A percentile compares a stretch with the other conserved stretches of the same genome.
phyloP scores from a whole-genome alignment of 768 basidiomycete genomes.

The Fomitopsis pulvina region DNA sequence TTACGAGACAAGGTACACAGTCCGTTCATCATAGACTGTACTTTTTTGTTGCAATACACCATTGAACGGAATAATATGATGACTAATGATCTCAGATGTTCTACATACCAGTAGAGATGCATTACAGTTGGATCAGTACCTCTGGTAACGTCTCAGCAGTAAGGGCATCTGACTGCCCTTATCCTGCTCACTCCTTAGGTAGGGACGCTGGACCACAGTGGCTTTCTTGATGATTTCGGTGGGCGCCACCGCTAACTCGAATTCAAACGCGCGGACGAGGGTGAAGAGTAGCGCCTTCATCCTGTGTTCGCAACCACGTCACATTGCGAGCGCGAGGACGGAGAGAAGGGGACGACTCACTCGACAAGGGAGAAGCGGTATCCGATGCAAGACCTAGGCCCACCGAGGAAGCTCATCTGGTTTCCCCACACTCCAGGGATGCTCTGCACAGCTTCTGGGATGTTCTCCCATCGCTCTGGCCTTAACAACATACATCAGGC shows the following conservation, averaged over 20 bases:
- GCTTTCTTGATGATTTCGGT: conserved; percentile 15
- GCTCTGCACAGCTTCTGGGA: conserved; percentile 33
- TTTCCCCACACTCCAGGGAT: conserved; percentile 59
- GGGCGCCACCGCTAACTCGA: conserved; percentile 22
- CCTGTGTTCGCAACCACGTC: conserved; percentile 7
- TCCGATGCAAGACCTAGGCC: conserved; percentile 60
- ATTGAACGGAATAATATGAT: too few relatives aligned
- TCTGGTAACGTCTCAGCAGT: conserved; percentile 10
- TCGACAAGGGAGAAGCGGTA: conserved; percentile 51
- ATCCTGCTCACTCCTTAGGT: conserved; percentile 10
- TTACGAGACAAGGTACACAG: too few relatives aligned
- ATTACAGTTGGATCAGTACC: not conserved
- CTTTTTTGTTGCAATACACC: too few relatives aligned
- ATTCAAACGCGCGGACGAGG: conserved; percentile 24
- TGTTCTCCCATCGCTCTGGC: conserved; percentile 52
- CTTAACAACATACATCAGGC: conserved; percentile 22
- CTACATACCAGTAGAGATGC: too few relatives aligned
- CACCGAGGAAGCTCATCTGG: conserved; percentile 54
- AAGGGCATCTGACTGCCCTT: conserved; percentile 6
- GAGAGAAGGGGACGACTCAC: not conserved
- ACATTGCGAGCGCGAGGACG: conserved; percentile 12
- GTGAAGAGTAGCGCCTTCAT: conserved; percentile 27
- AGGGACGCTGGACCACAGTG: conserved; percentile 19
- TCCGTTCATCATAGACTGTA: too few relatives aligned
- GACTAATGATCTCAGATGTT: too few relatives aligned